Evolutionary conservation across 352 stramenopile genomes (phyloP).

Genomic region (Phytophthora nicotianae): DNA sequence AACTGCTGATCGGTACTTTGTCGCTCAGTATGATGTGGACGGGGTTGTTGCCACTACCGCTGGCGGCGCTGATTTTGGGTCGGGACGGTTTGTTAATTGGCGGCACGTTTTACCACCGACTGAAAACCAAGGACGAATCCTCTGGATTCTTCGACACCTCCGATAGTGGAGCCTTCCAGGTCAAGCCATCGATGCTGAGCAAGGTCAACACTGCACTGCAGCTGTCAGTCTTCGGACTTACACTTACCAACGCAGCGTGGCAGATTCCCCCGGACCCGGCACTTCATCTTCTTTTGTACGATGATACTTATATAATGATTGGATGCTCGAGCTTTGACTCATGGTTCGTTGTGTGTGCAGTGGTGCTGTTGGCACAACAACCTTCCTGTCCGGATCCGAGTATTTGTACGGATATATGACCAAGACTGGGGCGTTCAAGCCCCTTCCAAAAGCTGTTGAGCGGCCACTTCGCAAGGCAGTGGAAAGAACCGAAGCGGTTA

Average conservation of each 20-base stretch:
- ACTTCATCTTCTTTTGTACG: constrained; percentile 72
- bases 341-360: constrained; percentile 28
- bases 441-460: constrained; percentile 45
- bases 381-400: constrained; percentile 75
- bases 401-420: constrained; percentile 81
- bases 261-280: constrained; percentile 62
- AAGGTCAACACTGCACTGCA: constrained; percentile 87
- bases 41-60: constrained; percentile 60
- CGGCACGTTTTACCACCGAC: constrained; percentile 79
- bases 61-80: constrained; percentile 75
- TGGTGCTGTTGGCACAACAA: constrained; percentile 71
- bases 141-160: constrained; percentile 84
- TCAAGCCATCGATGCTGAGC: constrained; percentile 72
- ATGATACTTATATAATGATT: constrained; percentile 11
- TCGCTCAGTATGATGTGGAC: constrained; percentile 80
- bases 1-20: constrained; percentile 77
- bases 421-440: constrained; percentile 70
- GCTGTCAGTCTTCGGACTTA: constrained; percentile 72
- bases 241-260: constrained; percentile 77
- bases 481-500: constrained; percentile 37
- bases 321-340: constrained; percentile 5
- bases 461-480: constrained; percentile 33
- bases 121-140: constrained; percentile 70
- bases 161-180: constrained; percentile 72
- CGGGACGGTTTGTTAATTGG: constrained; percentile 73